phyloP scores from a whole-genome alignment of 2,329 filamentous ascomycete genomes.

The Monosporascus sp. region DNA sequence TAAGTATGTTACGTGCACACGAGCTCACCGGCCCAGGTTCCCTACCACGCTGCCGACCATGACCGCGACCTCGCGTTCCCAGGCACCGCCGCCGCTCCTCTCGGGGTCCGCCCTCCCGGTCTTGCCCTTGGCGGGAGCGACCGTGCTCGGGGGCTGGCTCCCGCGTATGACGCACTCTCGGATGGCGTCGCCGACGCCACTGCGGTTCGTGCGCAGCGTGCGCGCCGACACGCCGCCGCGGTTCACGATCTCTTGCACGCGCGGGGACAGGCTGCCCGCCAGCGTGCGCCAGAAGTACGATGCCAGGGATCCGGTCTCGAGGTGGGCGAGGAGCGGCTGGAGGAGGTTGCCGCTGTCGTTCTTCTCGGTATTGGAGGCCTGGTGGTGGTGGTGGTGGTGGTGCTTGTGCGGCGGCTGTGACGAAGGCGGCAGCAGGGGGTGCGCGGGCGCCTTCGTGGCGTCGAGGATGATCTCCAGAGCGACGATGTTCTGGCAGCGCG shows the following conservation, averaged over 20 bases:
- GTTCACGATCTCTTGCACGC: slow-evolving; percentile 78
- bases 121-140: slow-evolving; percentile 38
- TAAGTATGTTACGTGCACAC: background rate
- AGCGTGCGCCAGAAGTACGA: slow-evolving; percentile 93
- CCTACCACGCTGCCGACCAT: slow-evolving; percentile 83
- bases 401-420: slow-evolving; percentile 7
- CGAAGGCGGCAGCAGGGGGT: slow-evolving; percentile 53
- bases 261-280: slow-evolving; percentile 67
- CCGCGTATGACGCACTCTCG: slow-evolving; percentile 78
- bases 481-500: slow-evolving; percentile 85
- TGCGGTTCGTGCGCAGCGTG: slow-evolving; percentile 70
- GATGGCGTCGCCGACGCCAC: slow-evolving; percentile 69
- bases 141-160: slow-evolving; percentile 58
- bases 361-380: slow-evolving; percentile 11
- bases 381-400: background rate
- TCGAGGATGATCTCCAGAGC: slow-evolving; percentile 75
- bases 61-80: slow-evolving; percentile 89
- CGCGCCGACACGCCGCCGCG: slow-evolving; percentile 80
- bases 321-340: slow-evolving; percentile 63
- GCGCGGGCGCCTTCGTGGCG: slow-evolving; percentile 58
- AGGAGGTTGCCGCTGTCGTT: slow-evolving; percentile 49
- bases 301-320: slow-evolving; percentile 82
- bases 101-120: slow-evolving; percentile 34
- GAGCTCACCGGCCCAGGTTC: slow-evolving; percentile 38
- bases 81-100: slow-evolving; percentile 49